These are phyloP conservation scores for Hypoxylon sp. DNA, from an alignment of 2,329 filamentous ascomycete genomes.

Conservation along the genomic window DNA sequence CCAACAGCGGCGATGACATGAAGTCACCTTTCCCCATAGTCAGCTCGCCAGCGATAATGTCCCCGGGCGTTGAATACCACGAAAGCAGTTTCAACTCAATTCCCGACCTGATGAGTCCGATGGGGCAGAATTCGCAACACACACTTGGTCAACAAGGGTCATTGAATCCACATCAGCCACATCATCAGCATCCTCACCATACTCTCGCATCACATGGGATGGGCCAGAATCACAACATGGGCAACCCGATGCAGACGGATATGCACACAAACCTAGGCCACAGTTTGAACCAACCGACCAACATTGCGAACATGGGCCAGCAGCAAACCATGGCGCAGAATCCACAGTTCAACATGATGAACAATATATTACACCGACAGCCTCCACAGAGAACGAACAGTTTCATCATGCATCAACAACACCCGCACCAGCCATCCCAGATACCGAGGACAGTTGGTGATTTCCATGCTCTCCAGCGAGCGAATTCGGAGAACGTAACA, in stretches of 20 bases:
- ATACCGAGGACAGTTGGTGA: conserved; percentile 61
- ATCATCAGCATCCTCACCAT: conserved; percentile 50
- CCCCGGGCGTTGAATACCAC: conserved; percentile 64
- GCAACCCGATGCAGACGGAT: conserved; percentile 52
- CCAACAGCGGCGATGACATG: conserved; percentile 57
- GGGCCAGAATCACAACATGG: conserved; percentile 52
- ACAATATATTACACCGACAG: conserved; percentile 53
- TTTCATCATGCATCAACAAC: conserved; percentile 56
- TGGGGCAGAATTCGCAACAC: conserved; percentile 55
- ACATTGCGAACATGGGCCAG: conserved; percentile 51
- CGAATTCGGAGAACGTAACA: conserved; percentile 56
- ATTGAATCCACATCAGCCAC: conserved; percentile 51
- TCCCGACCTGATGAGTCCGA: conserved; percentile 66
- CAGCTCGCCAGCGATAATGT: conserved; percentile 66
- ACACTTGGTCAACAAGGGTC: conserved; percentile 51
- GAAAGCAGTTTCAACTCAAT: conserved; percentile 63
- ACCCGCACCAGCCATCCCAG: conserved; percentile 47
- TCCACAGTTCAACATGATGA: conserved; percentile 51
- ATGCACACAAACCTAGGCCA: conserved; percentile 49
- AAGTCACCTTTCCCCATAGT: conserved; percentile 62
- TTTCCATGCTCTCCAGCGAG: conserved; percentile 63
- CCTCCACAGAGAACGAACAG: conserved; percentile 56
- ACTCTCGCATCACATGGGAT: conserved; percentile 49
- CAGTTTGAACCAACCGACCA: conserved; percentile 50
- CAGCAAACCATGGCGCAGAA: conserved; percentile 47